These are phyloP conservation scores for Murraya koenigii DNA, from an alignment of 345 rosid species.

Conservation along the genomic window DNA sequence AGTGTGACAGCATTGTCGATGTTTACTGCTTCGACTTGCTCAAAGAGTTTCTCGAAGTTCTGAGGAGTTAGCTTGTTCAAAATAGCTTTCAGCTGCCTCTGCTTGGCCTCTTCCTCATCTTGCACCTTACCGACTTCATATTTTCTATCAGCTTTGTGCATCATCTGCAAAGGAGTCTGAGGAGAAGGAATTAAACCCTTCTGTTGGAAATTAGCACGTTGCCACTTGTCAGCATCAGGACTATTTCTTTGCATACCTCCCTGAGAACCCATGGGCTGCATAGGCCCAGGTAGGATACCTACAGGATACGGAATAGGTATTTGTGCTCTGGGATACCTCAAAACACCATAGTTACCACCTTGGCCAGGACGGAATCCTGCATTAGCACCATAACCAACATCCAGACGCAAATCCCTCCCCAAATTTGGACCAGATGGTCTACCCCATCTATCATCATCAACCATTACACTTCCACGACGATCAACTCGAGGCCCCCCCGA, in stretches of 20 bases:
- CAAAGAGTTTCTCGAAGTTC: slow-evolving; percentile 87
- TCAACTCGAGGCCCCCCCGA: slow-evolving; percentile 58
- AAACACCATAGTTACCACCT: slow-evolving; percentile 73
- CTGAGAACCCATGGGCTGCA: slow-evolving; percentile 62
- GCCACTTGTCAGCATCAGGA: slow-evolving; percentile 87
- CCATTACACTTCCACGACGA: slow-evolving; percentile 63
- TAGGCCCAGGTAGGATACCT: slow-evolving; percentile 69
- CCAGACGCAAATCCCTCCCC: slow-evolving; percentile 56
- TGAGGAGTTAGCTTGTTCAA: slow-evolving; percentile 96
- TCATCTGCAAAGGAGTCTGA: slow-evolving; percentile 68
- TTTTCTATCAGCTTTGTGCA: slow-evolving; percentile 94
- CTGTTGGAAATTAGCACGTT: slow-evolving; percentile 60
- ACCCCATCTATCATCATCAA: slow-evolving; percentile 70
- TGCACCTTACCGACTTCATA: slow-evolving; percentile 80
- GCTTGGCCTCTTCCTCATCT: slow-evolving; percentile 82
- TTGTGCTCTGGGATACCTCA: slow-evolving; percentile 67
- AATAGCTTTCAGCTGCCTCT: slow-evolving; percentile 83
- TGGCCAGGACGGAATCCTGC: slow-evolving; percentile 62
- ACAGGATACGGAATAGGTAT: slow-evolving; percentile 40
- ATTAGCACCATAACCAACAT: slow-evolving; percentile 45
- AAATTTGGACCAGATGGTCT: slow-evolving; percentile 45
- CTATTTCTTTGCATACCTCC: slow-evolving; percentile 61
- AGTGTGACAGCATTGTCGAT: slow-evolving; percentile 80
- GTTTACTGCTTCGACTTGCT: slow-evolving; percentile 83
- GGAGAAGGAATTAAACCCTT: slow-evolving; percentile 88